Percentiles rank a stretch among this genome's conserved stretches.
Evolutionary conservation across 768 basidiomycete genomes (phyloP).

Genomic region (Trametes punicea): DNA sequence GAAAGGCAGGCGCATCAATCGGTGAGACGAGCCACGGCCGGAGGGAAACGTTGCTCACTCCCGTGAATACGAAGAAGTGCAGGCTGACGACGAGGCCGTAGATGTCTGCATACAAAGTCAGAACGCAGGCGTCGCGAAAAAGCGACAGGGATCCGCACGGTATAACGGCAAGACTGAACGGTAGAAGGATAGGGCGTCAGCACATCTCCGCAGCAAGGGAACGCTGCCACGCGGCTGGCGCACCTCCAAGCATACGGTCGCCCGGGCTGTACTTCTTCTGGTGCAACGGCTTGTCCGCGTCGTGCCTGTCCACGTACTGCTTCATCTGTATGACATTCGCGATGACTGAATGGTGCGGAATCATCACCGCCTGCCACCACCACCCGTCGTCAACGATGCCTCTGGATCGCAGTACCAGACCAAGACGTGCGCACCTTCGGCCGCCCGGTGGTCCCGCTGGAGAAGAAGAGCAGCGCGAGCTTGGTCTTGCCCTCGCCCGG

Average conservation of each 20-base stretch:
- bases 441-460: slow-evolving; percentile 72
- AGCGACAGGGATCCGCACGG: slow-evolving; percentile 7
- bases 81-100: slow-evolving; percentile 65
- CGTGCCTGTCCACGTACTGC: slow-evolving; percentile 36
- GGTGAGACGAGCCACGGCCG: too few species aligned
- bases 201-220: background rate
- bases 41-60: slow-evolving; percentile 35
- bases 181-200: background rate
- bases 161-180: slow-evolving; percentile 21
- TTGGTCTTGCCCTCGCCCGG: slow-evolving; percentile 67
- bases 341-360: slow-evolving; percentile 36
- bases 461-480: slow-evolving; percentile 68
- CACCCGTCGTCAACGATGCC: slow-evolving; percentile 33
- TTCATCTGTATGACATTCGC: slow-evolving; percentile 37
- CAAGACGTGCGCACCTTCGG: slow-evolving; percentile 49
- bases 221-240: slow-evolving; percentile 6
- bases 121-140: slow-evolving; percentile 6
- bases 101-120: slow-evolving; percentile 46
- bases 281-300: slow-evolving; percentile 2
- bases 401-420: slow-evolving; percentile 46
- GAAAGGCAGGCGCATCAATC: background rate
- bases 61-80: slow-evolving; percentile 53
- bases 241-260: slow-evolving; percentile 59
- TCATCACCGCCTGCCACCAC: slow-evolving; percentile 38
- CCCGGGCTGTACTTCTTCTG: slow-evolving; percentile 39